Evolutionary conservation across 495 filamentous ascomycete genomes (phyloP), one percentile per base, ranked within the genome.

Genomic region (Podospora didyma): DNA sequence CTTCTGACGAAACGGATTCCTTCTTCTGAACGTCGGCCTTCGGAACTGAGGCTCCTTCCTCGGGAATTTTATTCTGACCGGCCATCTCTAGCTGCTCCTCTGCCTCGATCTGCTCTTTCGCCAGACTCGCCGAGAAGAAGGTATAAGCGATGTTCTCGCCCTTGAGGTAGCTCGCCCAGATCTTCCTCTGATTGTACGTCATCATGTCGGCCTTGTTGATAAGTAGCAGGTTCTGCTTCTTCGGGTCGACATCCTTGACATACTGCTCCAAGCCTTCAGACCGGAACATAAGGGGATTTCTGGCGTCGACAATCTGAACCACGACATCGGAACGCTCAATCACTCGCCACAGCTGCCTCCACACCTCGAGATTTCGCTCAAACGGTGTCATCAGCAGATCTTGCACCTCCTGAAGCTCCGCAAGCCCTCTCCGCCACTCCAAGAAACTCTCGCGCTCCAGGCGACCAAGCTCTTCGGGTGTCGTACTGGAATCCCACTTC

Each of bases 151-250:
- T 94, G 14, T 84, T 81, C 23, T 86, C 82, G 52, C 81, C 77
- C 64, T 89, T 86, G 59, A 99, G 96, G 65, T 96, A 92, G 51
- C 87, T 81, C 7, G 92, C 91, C 95, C 95, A 99, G 1, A 77
- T 76, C 62, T 83, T 84, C 63, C 95, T 76, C 72, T 99, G 95
- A 62, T 85, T 83, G 52, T 84, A 70, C 16, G 91, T 94, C 90
- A 99, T 90, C 95, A 99, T 96, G 77, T 99, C 95, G 41, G 95
- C 93, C 81, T 99, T 99, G 76, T 99, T 99, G 53, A 99, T 90
- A 37, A 99, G 75, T 46, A 99, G 72, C 63, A 99, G 65, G 69
- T 99, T 99, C 61, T 89, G 81, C 79, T 99, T 99, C 66, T 81
- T 83, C 1, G 85, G 71, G 66, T 90, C 87, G 24, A 97, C 88